A percentile compares a stretch with the other conserved stretches of the same genome.
Evolutionary conservation across 2,329 filamentous ascomycete species (phyloP).

Genomic region (Paecilomyces variotii): DNA sequence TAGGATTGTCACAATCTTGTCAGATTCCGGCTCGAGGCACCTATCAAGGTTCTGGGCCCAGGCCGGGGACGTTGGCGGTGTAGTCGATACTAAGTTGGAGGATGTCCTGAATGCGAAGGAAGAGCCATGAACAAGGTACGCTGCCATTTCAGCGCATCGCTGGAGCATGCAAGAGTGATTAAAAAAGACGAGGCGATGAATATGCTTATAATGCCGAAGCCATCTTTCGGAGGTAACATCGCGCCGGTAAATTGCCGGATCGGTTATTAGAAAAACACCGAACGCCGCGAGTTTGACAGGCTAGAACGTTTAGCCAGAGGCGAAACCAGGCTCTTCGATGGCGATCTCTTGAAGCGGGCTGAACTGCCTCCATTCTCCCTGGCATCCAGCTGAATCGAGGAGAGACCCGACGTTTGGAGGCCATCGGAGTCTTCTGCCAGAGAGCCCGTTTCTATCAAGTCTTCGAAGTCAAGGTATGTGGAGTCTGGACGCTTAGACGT

Average conservation of each 20-base stretch:
- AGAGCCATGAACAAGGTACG: conserved; percentile 14
- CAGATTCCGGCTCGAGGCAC: conserved; percentile 44
- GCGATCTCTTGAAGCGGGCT: conserved; percentile 1
- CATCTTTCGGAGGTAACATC: not conserved
- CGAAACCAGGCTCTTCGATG: conserved; percentile 5
- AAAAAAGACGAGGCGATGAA: not conserved
- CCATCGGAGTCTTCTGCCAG: conserved; percentile 10
- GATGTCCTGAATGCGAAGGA: conserved; percentile 36
- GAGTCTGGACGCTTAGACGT: conserved; percentile 1
- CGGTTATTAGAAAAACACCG: not conserved
- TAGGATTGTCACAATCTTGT: conserved; percentile 41
- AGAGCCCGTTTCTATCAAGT: not conserved
- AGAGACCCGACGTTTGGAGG: conserved; percentile 9
- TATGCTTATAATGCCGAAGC: not conserved
- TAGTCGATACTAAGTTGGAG: conserved; percentile 37
- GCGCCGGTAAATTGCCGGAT: not conserved
- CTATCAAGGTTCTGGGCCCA: conserved; percentile 46
- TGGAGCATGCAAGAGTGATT: not conserved
- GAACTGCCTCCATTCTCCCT: not conserved
- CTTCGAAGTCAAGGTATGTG: conserved; percentile 7
- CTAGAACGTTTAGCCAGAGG: conserved; percentile 1
- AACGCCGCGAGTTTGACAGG: not conserved
- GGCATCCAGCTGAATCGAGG: conserved; percentile 11
- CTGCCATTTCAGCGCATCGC: not conserved
- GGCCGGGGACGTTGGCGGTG: conserved; percentile 40